A percentile compares a stretch with the other conserved stretches of the same genome.
Evolutionary conservation across 2,329 filamentous ascomycete species (phyloP).

Genomic region (Hirsutella thompsonii): DNA sequence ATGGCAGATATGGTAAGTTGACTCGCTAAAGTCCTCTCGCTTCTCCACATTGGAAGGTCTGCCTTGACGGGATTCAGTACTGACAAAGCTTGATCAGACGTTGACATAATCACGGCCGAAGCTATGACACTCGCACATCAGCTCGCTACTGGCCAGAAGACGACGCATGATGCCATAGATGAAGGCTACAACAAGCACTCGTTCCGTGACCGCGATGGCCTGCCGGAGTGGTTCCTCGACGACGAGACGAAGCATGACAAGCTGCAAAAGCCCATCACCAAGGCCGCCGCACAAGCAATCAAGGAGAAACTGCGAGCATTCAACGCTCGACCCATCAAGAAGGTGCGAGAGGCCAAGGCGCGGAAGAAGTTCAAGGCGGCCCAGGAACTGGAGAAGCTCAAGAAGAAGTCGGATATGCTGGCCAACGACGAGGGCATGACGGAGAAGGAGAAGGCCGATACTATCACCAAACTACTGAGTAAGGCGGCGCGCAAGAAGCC

Average conservation of each 20-base stretch:
- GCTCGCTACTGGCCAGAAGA: constrained; percentile 76
- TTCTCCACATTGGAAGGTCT: neutral
- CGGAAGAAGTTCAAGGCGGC: constrained; percentile 95
- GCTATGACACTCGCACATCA: constrained; percentile 95
- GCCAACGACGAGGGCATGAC: constrained; percentile 84
- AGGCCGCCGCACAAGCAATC: constrained; percentile 80
- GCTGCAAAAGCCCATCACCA: constrained; percentile 77
- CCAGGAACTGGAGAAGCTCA: constrained; percentile 81
- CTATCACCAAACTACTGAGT: constrained; percentile 69
- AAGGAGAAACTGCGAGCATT: constrained; percentile 87
- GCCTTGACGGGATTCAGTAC: neutral
- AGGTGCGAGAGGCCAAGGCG: constrained; percentile 91
- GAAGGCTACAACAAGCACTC: constrained; percentile 89
- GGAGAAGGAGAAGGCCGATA: constrained; percentile 88
- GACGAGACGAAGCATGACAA: constrained; percentile 80
- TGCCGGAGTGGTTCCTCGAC: constrained; percentile 97
- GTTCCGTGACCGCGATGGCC: constrained; percentile 79
- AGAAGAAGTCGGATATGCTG: constrained; percentile 90
- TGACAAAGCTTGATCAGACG: constrained; percentile 40
- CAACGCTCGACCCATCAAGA: constrained; percentile 96
- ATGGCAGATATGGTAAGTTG: constrained; percentile 22
- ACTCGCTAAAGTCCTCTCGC: neutral
- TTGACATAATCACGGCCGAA: constrained; percentile 98
- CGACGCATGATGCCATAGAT: constrained; percentile 67
- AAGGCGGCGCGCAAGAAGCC: constrained; percentile 80